Evolutionary conservation across 108 stramenopile genomes (phyloP).

Genomic region (Skeletonema tropicum): DNA sequence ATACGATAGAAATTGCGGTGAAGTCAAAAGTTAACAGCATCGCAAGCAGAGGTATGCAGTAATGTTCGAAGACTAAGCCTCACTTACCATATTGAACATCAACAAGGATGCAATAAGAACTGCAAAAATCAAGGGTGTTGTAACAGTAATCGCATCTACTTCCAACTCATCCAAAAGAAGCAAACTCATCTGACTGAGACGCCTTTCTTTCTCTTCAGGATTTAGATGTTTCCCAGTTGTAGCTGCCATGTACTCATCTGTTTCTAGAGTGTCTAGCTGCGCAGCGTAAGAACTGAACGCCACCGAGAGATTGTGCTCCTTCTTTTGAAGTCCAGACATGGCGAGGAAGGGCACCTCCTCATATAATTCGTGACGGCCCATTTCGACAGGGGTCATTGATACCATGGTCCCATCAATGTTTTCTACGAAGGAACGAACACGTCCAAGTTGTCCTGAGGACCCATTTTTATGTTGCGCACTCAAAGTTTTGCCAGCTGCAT

Average conservation of each 20-base stretch:
- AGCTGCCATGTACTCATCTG: conserved; percentile 43
- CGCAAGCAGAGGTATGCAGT: too few relatives aligned
- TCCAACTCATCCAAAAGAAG: conserved; percentile 86
- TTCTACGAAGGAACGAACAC: conserved; percentile 38
- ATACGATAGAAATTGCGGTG: too few relatives aligned
- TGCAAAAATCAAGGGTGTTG: conserved; percentile 84
- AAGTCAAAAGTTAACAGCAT: too few relatives aligned
- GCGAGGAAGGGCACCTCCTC: conserved; percentile 80
- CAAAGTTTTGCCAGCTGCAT: neutral
- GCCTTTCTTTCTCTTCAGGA: conserved; percentile 52
- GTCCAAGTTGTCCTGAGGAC: conserved; percentile 2
- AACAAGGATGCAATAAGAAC: conserved; percentile 58
- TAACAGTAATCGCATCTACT: conserved; percentile 78
- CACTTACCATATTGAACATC: conserved; percentile 60
- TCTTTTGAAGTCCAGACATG: conserved; percentile 81
- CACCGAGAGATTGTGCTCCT: conserved; percentile 62
- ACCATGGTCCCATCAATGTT: conserved; percentile 32
- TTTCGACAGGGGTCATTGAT: conserved; percentile 63
- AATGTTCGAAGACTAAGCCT: too few relatives aligned
- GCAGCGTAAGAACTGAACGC: conserved; percentile 85
- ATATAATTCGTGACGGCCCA: conserved; percentile 86
- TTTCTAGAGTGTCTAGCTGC: conserved; percentile 66
- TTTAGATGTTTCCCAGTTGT: conserved; percentile 42
- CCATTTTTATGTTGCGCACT: neutral
- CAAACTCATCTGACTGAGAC: conserved; percentile 65